phyloP scores from a whole-genome alignment of 768 basidiomycete genomes.

The Phlebiopsis gigantea region DNA sequence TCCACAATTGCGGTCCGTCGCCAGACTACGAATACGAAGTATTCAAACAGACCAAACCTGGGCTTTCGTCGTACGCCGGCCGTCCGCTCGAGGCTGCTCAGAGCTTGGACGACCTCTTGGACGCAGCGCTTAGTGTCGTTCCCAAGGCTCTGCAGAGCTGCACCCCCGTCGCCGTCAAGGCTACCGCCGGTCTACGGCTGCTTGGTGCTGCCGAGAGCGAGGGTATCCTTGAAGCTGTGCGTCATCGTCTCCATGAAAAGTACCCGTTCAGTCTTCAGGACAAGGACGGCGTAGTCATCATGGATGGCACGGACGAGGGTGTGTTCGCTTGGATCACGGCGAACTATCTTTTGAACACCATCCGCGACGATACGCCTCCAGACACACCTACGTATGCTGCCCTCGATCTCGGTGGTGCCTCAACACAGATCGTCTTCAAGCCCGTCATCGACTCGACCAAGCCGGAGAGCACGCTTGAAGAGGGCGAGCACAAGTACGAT shows the following conservation, averaged over 20 bases:
- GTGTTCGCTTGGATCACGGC: slow-evolving; percentile 99
- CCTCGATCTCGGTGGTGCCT: slow-evolving; percentile 93
- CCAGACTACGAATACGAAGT: slow-evolving; percentile 90
- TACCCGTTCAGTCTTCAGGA: slow-evolving; percentile 69
- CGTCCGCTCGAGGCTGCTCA: slow-evolving; percentile 67
- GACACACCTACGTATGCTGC: slow-evolving; percentile 72
- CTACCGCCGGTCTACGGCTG: slow-evolving; percentile 82
- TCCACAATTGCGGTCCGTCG: slow-evolving; percentile 79
- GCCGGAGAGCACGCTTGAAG: slow-evolving; percentile 41
- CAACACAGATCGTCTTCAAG: slow-evolving; percentile 97
- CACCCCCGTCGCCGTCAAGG: slow-evolving; percentile 88
- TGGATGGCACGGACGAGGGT: slow-evolving; percentile 96
- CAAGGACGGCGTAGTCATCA: slow-evolving; percentile 70
- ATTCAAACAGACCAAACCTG: slow-evolving; percentile 78
- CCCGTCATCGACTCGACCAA: slow-evolving; percentile 51
- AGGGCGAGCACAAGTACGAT: slow-evolving; percentile 91
- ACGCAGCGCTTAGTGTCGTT: slow-evolving; percentile 75
- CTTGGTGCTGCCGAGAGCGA: slow-evolving; percentile 56
- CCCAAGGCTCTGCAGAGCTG: slow-evolving; percentile 62
- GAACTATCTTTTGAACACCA: slow-evolving; percentile 81
- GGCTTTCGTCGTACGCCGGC: slow-evolving; percentile 61
- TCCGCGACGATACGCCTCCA: slow-evolving; percentile 47
- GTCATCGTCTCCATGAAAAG: slow-evolving; percentile 43
- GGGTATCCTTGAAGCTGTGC: slow-evolving; percentile 74
- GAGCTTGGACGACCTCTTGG: slow-evolving; percentile 72